phyloP scores from a whole-genome alignment of 2,329 filamentous ascomycete genomes.

The Zalaria obscura region DNA sequence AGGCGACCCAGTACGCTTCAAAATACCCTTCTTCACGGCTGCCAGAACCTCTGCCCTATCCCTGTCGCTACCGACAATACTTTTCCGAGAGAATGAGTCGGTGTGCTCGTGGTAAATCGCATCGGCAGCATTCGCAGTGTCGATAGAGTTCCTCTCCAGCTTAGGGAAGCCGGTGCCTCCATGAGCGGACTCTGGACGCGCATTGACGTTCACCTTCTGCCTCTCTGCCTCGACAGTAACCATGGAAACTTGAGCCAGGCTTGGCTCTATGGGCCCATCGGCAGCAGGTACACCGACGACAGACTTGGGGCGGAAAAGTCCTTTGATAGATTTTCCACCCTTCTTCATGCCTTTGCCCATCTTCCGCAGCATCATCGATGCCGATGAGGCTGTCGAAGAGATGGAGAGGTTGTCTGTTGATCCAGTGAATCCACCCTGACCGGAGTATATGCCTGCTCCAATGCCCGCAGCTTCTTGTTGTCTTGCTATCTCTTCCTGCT shows the following conservation, averaged over 20 bases:
- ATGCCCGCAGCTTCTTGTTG: conserved; percentile 87
- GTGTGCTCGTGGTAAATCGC: conserved; percentile 33
- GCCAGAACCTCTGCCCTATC: conserved; percentile 86
- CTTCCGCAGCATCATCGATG: conserved; percentile 89
- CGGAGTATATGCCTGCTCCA: conserved; percentile 85
- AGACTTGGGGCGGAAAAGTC: conserved; percentile 89
- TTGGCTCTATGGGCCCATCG: conserved; percentile 49
- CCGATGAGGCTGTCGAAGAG: conserved; percentile 77
- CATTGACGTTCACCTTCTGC: conserved; percentile 66
- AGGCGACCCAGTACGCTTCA: conserved; percentile 61
- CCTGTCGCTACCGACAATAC: conserved; percentile 77
- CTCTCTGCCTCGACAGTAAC: conserved; percentile 90
- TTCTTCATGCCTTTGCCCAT: conserved; percentile 99
- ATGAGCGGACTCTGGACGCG: conserved; percentile 50
- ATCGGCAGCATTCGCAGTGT: conserved; percentile 33
- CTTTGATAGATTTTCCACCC: conserved; percentile 76
- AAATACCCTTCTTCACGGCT: conserved; percentile 84
- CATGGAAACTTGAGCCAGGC: conserved; percentile 80
- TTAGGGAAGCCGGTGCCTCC: conserved; percentile 73
- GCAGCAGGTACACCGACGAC: conserved; percentile 62
- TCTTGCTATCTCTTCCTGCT: conserved; percentile 81
- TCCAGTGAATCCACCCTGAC: conserved; percentile 68
- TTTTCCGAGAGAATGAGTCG: conserved; percentile 55
- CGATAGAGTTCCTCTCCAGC: conserved; percentile 68
- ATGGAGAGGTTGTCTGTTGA: conserved; percentile 93